These are phyloP conservation scores for Phycomyces blakesleeanus DNA, from an alignment of 192 early-diverging fungal genomes.

Conservation along the genomic window DNA sequence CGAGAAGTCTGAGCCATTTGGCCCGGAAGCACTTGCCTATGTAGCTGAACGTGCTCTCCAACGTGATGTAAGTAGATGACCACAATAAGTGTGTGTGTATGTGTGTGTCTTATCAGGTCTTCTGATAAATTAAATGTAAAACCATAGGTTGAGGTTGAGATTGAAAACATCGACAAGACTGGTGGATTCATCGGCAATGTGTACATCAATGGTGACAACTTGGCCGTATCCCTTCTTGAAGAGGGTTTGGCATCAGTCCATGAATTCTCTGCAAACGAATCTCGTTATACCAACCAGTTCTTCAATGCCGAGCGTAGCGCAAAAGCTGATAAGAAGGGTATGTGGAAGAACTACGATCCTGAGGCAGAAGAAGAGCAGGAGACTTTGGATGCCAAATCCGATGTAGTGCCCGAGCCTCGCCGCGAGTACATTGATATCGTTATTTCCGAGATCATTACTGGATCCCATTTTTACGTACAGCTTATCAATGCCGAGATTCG, in stretches of 20 bases:
- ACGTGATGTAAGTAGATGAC: conserved; percentile 61
- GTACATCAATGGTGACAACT: conserved; percentile 66
- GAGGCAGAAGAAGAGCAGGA: conserved; percentile 41
- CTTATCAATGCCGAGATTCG: conserved; percentile 52
- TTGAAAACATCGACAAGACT: conserved; percentile 86
- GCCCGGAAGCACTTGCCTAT: conserved; percentile 75
- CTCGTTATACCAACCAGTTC: conserved; percentile 60
- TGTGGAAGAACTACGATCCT: conserved; percentile 66
- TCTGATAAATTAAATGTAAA: background rate
- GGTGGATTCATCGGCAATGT: conserved; percentile 92
- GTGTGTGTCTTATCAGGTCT: background rate
- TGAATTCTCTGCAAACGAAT: conserved; percentile 82
- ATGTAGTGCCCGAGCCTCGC: conserved; percentile 45
- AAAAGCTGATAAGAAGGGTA: conserved; percentile 59
- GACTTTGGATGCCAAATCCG: conserved; percentile 28
- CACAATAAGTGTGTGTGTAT: background rate
- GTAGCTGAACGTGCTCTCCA: conserved; percentile 67
- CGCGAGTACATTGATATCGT: conserved; percentile 77
- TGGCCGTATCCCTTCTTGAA: conserved; percentile 71
- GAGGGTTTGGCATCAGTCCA: conserved; percentile 83
- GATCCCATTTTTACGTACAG: conserved; percentile 61
- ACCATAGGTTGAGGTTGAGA: conserved; percentile 65
- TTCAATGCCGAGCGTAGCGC: conserved; percentile 79
- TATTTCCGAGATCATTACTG: conserved; percentile 61
- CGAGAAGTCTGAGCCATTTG: conserved; percentile 84